phyloP scores from a whole-genome alignment of 23 red algal species.

The Agarophyton chilense region DNA sequence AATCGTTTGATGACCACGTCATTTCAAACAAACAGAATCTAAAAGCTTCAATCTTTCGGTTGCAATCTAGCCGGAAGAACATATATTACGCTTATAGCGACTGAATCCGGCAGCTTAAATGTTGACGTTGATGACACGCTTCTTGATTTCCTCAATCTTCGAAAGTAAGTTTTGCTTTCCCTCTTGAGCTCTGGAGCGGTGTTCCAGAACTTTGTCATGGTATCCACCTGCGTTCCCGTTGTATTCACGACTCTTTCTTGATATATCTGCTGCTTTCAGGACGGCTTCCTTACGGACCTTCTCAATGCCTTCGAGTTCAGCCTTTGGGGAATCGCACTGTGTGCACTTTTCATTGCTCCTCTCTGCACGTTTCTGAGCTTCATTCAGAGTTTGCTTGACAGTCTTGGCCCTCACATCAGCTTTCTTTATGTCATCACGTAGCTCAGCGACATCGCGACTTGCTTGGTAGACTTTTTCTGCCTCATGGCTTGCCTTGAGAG shows the following conservation, averaged over 20 bases:
- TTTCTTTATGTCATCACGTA: not conserved
- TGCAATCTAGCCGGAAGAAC: too few species aligned
- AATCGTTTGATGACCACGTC: too few species aligned
- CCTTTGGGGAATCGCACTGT: not conserved
- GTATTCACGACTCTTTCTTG: not conserved
- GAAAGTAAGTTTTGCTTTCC: not conserved
- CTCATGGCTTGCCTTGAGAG: not conserved
- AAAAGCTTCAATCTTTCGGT: too few species aligned
- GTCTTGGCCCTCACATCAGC: not conserved
- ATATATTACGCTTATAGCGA: too few species aligned
- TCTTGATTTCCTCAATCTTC: not conserved
- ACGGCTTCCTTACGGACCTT: not conserved
- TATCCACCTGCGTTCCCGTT: not conserved
- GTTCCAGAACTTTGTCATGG: not conserved
- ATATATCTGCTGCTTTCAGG: not conserved
- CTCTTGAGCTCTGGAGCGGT: not conserved
- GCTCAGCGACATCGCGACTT: not conserved
- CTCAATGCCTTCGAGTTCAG: not conserved
- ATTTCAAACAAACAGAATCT: too few species aligned
- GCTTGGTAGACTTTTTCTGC: constrained; percentile 5
- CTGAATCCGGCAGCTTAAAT: not conserved
- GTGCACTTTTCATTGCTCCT: not conserved
- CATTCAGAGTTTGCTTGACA: not conserved
- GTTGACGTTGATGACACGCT: not conserved
- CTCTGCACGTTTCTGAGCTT: not conserved